These are phyloP conservation scores for Coemansia sp. DNA, from an alignment of 192 early-diverging fungal genomes.

Conservation along the genomic window DNA sequence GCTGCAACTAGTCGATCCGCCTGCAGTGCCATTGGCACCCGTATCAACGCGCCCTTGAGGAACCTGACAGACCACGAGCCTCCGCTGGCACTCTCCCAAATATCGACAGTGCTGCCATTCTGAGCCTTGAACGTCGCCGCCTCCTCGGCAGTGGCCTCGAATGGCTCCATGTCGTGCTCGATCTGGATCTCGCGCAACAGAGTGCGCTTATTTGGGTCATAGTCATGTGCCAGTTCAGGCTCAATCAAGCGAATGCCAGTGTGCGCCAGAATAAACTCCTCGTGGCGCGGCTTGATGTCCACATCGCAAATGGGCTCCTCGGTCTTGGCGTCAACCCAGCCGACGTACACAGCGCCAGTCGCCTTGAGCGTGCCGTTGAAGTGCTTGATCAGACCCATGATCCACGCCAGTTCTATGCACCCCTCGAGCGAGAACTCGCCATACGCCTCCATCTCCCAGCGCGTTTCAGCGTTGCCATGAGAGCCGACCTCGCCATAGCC, in stretches of 20 bases:
- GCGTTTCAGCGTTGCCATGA: constrained; percentile 84
- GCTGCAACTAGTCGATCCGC: constrained; percentile 81
- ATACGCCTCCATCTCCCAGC: constrained; percentile 94
- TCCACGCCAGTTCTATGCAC: constrained; percentile 96
- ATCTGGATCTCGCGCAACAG: constrained; percentile 87
- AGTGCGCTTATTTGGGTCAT: constrained; percentile 81
- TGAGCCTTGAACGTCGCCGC: constrained; percentile 77
- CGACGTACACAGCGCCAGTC: constrained; percentile 36
- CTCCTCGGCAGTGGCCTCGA: constrained; percentile 85
- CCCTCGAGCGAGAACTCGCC: constrained; percentile 58
- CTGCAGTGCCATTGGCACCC: constrained; percentile 81
- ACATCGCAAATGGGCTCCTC: constrained; percentile 79
- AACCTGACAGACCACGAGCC: constrained; percentile 72
- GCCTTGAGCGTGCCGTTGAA: constrained; percentile 52
- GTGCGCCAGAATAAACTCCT: constrained; percentile 84
- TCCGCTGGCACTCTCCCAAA: constrained; percentile 44
- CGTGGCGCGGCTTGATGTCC: constrained; percentile 88
- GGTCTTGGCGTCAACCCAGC: constrained; percentile 90
- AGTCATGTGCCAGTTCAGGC: constrained; percentile 81
- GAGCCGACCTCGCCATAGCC: constrained; percentile 95
- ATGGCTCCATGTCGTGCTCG: constrained; percentile 82
- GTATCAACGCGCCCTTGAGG: constrained; percentile 83
- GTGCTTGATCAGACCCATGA: constrained; percentile 94
- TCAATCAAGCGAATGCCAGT: constrained; percentile 65
- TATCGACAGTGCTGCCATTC: constrained; percentile 78